Evolutionary conservation across 805 yeast genomes (phyloP), one percentile per base, ranked within the genome.

Genomic region (Yamadazyma scolyti): DNA sequence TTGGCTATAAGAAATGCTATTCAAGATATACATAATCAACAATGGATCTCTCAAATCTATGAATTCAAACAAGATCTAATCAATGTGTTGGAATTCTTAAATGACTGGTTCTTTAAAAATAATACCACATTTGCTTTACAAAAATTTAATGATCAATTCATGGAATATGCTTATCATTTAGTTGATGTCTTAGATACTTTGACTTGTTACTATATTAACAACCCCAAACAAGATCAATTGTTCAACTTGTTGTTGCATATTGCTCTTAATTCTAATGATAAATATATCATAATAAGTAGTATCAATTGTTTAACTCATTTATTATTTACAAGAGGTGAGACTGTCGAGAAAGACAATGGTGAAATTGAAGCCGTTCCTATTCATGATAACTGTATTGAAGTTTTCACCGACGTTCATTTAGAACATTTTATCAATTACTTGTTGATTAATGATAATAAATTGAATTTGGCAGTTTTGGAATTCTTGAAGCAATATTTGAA

Each of bases 131-230:
- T 43, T 31, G 28, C 36, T n/a, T 42, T 60, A 36, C 31, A 29
- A 5, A 36, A 40, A 24, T 52, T 36, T 40, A 50, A 55, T 21
- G 56, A 54, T 36, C 56, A 54, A 31, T 61, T 62, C 29, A 70
- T 68, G 33, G 96, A 88, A 51, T 59, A 81, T 16, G 61, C 79
- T 26, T 73, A 69, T 35, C 84, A 85, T 52, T 61, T 79, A 9
- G 56, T 86, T 31, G 98, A 93, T 54, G 72, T 88, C 19, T 72
- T 85, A 39, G 97, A 93, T 52, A 79, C 89, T 2, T 73, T 88
- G 19, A 77, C 90, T 3, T 82, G 96, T 25, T 86, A 85, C 54
- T 69, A 83, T 43, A 77, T 88, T 4, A 89, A 93, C 18, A 82
- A 81, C 16, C 68, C 76, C 15, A 70, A 76, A 30, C 79, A 81